phyloP scores from a whole-genome alignment of 2,329 filamentous ascomycete species.

The Beauveria australis region DNA sequence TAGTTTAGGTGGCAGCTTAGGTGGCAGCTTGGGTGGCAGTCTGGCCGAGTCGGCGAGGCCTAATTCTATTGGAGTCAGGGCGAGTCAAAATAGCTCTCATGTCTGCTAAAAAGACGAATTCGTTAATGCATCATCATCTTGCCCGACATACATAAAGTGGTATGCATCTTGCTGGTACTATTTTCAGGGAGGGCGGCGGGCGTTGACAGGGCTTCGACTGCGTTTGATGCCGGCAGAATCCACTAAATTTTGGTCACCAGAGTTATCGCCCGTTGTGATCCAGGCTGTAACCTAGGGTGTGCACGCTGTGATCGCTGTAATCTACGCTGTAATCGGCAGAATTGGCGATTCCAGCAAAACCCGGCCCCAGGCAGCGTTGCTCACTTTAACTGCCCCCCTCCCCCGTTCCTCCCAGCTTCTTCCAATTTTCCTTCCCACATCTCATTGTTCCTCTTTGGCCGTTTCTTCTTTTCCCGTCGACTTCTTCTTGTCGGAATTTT shows the following conservation, averaged over 20 bases:
- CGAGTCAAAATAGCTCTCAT: too few species aligned
- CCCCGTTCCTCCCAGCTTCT: conserved; percentile 9
- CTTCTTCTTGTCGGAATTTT: not conserved
- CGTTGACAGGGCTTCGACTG: not conserved
- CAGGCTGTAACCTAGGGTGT: too few species aligned
- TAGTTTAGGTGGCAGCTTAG: not conserved
- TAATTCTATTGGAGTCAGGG: too few species aligned
- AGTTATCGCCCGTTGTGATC: too few species aligned
- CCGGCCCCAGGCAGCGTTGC: not conserved
- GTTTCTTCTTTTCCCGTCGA: not conserved
- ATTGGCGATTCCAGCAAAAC: not conserved
- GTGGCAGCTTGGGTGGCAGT: not conserved
- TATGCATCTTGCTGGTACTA: too few species aligned
- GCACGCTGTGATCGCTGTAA: too few species aligned
- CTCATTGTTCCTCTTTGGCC: not conserved
- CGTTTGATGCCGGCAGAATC: not conserved
- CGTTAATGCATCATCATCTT: too few species aligned
- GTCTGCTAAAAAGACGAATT: too few species aligned
- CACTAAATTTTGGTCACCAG: not conserved
- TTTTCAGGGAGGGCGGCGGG: too few species aligned
- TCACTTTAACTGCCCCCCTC: conserved; percentile 9
- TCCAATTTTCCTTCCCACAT: conserved; percentile 7
- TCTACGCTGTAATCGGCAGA: not conserved
- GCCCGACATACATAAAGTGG: too few species aligned
- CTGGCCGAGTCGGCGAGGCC: too few species aligned